A percentile compares a stretch with the other conserved stretches of the same genome.
Evolutionary conservation across 306 rosid species (phyloP).

Genomic region (Sicyos baderoa): DNA sequence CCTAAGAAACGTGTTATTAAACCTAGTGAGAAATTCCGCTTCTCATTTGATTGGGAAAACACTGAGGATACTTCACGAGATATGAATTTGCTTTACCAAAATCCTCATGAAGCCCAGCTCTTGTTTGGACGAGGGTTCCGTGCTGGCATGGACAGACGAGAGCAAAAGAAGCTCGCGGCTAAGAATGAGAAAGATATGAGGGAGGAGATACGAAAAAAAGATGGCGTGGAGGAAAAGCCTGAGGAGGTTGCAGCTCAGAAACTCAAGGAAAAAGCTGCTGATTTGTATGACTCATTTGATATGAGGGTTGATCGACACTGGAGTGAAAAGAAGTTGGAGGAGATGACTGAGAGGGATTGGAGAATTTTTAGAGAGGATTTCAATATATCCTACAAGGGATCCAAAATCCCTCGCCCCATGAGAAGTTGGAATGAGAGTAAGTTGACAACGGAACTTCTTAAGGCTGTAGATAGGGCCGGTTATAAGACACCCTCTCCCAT

Average conservation of each 20-base stretch:
- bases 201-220: conserved; percentile 58
- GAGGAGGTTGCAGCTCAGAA: conserved; percentile 78
- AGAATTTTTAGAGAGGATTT: conserved; percentile 80
- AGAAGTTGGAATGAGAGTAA: conserved; percentile 69
- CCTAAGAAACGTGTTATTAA: conserved; percentile 86
- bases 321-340: conserved; percentile 86
- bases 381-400: conserved; percentile 76
- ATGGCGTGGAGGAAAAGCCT: conserved; percentile 70
- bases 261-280: conserved; percentile 81
- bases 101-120: conserved; percentile 89
- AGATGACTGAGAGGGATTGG: conserved; percentile 87
- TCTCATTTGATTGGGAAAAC: conserved; percentile 91
- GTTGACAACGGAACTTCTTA: conserved; percentile 52
- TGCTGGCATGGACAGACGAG: conserved; percentile 82
- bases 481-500: conserved; percentile 86
- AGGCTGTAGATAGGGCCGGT: conserved; percentile 78
- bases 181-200: conserved; percentile 82
- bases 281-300: conserved; percentile 61
- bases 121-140: conserved; percentile 77
- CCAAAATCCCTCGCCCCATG: conserved; percentile 80
- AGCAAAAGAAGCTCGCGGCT: conserved; percentile 89
- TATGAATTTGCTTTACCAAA: conserved; percentile 67
- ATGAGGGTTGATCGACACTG: conserved; percentile 89
- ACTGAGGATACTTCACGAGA: conserved; percentile 86
- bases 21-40: conserved; percentile 87